Percentiles rank a stretch among this genome's conserved stretches.
phyloP scores from a whole-genome alignment of 2,329 filamentous ascomycete genomes.

The Aspergillaceae sp. region DNA sequence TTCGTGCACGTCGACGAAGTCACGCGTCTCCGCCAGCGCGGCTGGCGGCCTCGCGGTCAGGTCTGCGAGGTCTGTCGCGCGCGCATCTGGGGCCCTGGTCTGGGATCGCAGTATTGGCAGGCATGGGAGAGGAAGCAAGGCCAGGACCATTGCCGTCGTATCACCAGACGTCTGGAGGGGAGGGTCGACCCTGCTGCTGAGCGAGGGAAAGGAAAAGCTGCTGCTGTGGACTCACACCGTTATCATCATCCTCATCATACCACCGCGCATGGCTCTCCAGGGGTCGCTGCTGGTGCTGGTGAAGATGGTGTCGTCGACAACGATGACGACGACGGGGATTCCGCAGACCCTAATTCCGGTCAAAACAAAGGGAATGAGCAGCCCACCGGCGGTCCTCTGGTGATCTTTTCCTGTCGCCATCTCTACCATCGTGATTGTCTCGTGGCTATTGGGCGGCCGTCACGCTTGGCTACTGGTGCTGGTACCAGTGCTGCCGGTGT shows the following conservation, averaged over 20 bases:
- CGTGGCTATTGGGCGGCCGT: conserved; percentile 16
- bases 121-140: conserved; percentile 62
- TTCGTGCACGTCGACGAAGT: conserved; percentile 75
- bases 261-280: not conserved
- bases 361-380: not conserved
- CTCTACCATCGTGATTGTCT: conserved; percentile 41
- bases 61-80: conserved; percentile 79
- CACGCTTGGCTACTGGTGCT: not conserved
- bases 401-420: conserved; percentile 43
- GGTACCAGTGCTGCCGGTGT: not conserved
- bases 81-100: conserved; percentile 81
- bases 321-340: not conserved
- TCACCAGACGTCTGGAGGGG: conserved; percentile 21
- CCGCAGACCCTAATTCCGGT: not conserved
- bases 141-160: conserved; percentile 22
- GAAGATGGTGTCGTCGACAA: not conserved
- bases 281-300: too few relatives aligned
- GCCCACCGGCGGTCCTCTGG: conserved; percentile 18
- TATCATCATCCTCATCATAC: not conserved
- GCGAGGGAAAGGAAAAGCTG: conserved; percentile 34
- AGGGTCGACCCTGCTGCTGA: conserved; percentile 19
- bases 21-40: conserved; percentile 65
- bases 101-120: conserved; percentile 66
- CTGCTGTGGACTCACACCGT: conserved; percentile 10
- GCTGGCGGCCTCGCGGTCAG: conserved; percentile 81